phyloP scores from a whole-genome alignment of 2,329 filamentous ascomycete genomes.

The Venturiaceae sp. region DNA sequence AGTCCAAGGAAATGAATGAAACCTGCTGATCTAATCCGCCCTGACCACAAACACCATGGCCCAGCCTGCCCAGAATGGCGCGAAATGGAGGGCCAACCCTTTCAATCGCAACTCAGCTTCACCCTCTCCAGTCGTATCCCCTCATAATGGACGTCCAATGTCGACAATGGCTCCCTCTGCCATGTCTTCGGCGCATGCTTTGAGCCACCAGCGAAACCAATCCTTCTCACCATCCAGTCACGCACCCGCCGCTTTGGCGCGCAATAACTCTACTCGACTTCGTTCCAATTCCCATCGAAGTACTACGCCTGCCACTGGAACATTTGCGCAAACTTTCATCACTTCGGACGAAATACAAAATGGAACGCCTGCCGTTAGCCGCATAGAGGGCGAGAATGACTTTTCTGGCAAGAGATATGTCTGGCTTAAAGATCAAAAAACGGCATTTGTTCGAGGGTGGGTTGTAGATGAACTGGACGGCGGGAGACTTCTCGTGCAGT shows the following conservation, averaged over 20 bases:
- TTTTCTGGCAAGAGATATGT: slow-evolving; percentile 98
- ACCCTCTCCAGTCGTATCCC: slow-evolving; percentile 50
- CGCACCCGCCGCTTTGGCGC: slow-evolving; percentile 16
- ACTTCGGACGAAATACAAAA: slow-evolving; percentile 69
- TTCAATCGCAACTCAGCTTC: slow-evolving; percentile 61
- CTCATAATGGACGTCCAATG: slow-evolving; percentile 53
- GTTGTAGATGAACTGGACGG: slow-evolving; percentile 70
- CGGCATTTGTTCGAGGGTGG: slow-evolving; percentile 87
- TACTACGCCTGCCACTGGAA: slow-evolving; percentile 57
- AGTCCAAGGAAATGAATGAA: not conserved
- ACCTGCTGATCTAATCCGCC: not conserved
- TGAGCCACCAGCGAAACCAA: slow-evolving; percentile 56
- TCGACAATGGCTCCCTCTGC: slow-evolving; percentile 49
- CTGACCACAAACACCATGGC: slow-evolving; percentile 30
- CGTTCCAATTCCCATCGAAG: slow-evolving; percentile 57
- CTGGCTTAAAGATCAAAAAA: slow-evolving; percentile 82
- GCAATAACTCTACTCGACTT: slow-evolving; percentile 24
- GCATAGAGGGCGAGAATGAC: slow-evolving; percentile 95
- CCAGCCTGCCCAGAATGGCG: slow-evolving; percentile 48
- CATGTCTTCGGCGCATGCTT: slow-evolving; percentile 25
- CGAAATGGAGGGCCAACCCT: slow-evolving; percentile 70
- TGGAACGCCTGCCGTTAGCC: slow-evolving; percentile 45
- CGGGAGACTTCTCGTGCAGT: slow-evolving; percentile 72
- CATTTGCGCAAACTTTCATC: slow-evolving; percentile 95
- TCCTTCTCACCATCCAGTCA: slow-evolving; percentile 46